Evolutionary conservation across 495 filamentous ascomycete genomes (phyloP).

Genomic region (Xylaria grammica): DNA sequence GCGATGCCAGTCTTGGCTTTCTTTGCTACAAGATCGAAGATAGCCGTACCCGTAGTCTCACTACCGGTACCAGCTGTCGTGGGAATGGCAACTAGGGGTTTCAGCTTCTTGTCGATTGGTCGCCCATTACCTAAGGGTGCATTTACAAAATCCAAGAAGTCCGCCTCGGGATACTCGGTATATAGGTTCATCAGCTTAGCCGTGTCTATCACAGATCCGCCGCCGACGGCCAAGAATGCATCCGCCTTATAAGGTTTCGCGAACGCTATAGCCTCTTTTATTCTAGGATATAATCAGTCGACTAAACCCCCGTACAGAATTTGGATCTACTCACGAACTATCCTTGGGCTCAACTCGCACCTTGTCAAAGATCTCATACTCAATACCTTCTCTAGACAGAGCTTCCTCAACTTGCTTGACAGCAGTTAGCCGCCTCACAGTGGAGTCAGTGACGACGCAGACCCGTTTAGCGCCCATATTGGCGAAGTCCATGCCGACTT

Average conservation of each 20-base stretch:
- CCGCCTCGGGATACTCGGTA: constrained; percentile 81
- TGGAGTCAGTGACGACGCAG: constrained; percentile 87
- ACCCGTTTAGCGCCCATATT: constrained; percentile 88
- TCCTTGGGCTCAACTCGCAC: constrained; percentile 91
- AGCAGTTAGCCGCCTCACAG: constrained; percentile 76
- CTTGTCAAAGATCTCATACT: constrained; percentile 79
- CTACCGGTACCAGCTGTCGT: constrained; percentile 95
- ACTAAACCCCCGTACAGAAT: not conserved
- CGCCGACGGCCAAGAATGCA: constrained; percentile 90
- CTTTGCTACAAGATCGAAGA: constrained; percentile 90
- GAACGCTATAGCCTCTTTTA: constrained; percentile 87
- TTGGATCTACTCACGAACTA: constrained; percentile 65
- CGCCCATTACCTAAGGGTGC: constrained; percentile 88
- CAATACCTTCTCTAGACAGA: constrained; percentile 74
- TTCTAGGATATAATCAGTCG: constrained; percentile 47
- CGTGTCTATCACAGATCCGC: constrained; percentile 91
- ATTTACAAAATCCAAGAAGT: constrained; percentile 97
- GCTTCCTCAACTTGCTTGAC: constrained; percentile 84
- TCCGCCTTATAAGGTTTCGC: constrained; percentile 79
- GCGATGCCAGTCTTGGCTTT: constrained; percentile 95
- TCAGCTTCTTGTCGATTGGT: constrained; percentile 79
- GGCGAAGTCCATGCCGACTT: constrained; percentile 98
- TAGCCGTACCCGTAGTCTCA: constrained; percentile 96
- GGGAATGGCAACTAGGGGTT: constrained; percentile 87
- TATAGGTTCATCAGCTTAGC: constrained; percentile 99